Percentiles rank a stretch among this genome's conserved stretches.
phyloP scores from a whole-genome alignment of 306 rosid genomes.

The Lathyrus sativus region DNA sequence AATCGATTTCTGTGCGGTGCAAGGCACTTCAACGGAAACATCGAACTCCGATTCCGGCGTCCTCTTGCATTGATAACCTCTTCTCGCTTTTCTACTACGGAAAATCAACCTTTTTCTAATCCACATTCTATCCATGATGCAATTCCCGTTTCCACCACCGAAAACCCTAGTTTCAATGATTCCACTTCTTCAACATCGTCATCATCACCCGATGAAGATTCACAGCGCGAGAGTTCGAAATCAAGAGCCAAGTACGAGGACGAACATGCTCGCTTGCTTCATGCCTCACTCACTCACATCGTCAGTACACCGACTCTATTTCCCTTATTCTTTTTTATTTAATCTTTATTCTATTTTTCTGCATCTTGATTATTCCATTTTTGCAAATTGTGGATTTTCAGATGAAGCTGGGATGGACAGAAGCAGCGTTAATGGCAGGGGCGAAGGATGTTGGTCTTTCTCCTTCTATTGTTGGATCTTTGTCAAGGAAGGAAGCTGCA shows the following conservation, averaged over 20 bases:
- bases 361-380: background rate
- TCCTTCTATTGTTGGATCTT: slow-evolving; percentile 84
- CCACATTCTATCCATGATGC: slow-evolving; percentile 36
- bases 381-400: slow-evolving; percentile 40
- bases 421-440: slow-evolving; percentile 80
- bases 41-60: slow-evolving; percentile 35
- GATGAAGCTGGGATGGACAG: slow-evolving; percentile 82
- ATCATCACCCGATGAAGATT: slow-evolving; percentile 40
- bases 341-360: background rate
- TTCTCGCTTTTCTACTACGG: slow-evolving; percentile 48
- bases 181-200: slow-evolving; percentile 51
- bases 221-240: slow-evolving; percentile 33
- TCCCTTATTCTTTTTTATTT: background rate
- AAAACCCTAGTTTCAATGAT: slow-evolving; percentile 45
- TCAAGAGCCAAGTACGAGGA: slow-evolving; percentile 56
- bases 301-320: slow-evolving; percentile 42
- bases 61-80: slow-evolving; percentile 34
- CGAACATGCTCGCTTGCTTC: slow-evolving; percentile 75
- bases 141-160: slow-evolving; percentile 29
- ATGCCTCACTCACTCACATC: slow-evolving; percentile 72
- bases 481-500: slow-evolving; percentile 83
- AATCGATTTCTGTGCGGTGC: slow-evolving; percentile 51
- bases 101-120: slow-evolving; percentile 44
- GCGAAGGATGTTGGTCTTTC: slow-evolving; percentile 79
- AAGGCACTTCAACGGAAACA: slow-evolving; percentile 18